Evolutionary conservation across 1,139 yeast genomes (phyloP).

Genomic region (Protomyces gravidus): DNA sequence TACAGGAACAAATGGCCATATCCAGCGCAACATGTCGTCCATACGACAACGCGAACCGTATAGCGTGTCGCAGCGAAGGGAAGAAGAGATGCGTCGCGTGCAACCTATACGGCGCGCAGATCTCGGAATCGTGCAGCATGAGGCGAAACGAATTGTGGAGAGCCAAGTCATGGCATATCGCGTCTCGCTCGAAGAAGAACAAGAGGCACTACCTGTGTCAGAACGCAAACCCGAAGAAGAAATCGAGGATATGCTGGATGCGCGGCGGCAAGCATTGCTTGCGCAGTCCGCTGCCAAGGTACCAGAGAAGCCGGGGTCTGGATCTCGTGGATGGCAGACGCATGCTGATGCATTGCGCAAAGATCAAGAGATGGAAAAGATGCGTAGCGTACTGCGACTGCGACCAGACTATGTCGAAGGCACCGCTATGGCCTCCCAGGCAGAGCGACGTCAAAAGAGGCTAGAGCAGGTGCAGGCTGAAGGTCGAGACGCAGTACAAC

Average conservation of each 20-base stretch:
- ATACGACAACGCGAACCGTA: slow-evolving; percentile 40
- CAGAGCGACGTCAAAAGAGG: not conserved
- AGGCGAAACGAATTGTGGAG: slow-evolving; percentile 50
- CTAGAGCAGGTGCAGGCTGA: not conserved
- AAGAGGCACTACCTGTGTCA: not conserved
- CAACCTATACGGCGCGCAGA: slow-evolving; percentile 38
- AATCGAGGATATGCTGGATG: not conserved
- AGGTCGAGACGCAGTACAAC: not conserved
- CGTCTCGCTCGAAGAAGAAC: slow-evolving; percentile 6
- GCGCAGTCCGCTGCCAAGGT: not conserved
- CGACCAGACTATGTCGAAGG: slow-evolving; percentile 28
- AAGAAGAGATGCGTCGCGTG: slow-evolving; percentile 34
- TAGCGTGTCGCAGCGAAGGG: slow-evolving; percentile 36
- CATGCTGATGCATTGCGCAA: slow-evolving; percentile 26
- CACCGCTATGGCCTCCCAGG: slow-evolving; percentile 6
- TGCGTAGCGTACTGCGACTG: slow-evolving; percentile 22
- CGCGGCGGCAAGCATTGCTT: slow-evolving; percentile 1
- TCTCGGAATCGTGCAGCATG: slow-evolving; percentile 48
- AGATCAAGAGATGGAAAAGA: slow-evolving; percentile 12
- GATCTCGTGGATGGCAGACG: slow-evolving; percentile 14
- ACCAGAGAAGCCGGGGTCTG: not conserved
- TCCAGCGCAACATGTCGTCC: slow-evolving; percentile 51
- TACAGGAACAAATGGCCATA: slow-evolving; percentile 66
- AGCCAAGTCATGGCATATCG: slow-evolving; percentile 40
- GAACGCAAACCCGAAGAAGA: not conserved